A percentile compares a stretch with the other conserved stretches of the same genome.
Evolutionary conservation across 2,329 filamentous ascomycete genomes (phyloP).

Genomic region (Ambrosiella xylebori): DNA sequence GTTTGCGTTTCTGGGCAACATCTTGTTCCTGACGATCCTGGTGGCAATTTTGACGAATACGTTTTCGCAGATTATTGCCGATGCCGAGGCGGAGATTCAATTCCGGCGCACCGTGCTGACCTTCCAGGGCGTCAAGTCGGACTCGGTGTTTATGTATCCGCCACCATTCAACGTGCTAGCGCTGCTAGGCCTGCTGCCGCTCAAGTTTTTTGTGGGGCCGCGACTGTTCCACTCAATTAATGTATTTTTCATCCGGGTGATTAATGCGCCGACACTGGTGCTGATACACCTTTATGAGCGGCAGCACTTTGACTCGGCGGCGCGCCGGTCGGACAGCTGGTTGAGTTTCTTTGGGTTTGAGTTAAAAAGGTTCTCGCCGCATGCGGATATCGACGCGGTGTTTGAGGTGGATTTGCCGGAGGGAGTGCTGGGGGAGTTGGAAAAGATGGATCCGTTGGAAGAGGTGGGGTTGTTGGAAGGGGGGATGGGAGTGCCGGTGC

Average conservation of each 20-base stretch:
- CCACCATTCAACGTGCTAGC: conserved; percentile 56
- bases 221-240: conserved; percentile 57
- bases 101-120: conserved; percentile 56
- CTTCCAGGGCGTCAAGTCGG: conserved; percentile 57
- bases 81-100: conserved; percentile 52
- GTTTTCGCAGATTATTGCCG: conserved; percentile 51
- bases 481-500: conserved; percentile 18
- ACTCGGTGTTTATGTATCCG: conserved; percentile 51
- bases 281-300: conserved; percentile 45
- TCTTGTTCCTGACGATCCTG: conserved; percentile 55
- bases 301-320: conserved; percentile 23
- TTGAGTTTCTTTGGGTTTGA: conserved; percentile 20
- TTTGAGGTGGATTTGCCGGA: conserved; percentile 42
- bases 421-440: conserved; percentile 20
- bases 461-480: conserved; percentile 21
- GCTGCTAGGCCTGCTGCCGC: conserved; percentile 42
- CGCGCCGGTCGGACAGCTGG: neutral
- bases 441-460: conserved; percentile 20
- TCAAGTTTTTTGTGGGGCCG: conserved; percentile 44
- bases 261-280: conserved; percentile 48
- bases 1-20: conserved; percentile 60
- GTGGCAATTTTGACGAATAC: conserved; percentile 59
- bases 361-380: conserved; percentile 35
- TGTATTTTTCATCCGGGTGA: conserved; percentile 42
- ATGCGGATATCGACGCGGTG: conserved; percentile 42